Evolutionary conservation across 2,329 filamentous ascomycete genomes (phyloP).

Genomic region (Talaromyces islandicus): DNA sequence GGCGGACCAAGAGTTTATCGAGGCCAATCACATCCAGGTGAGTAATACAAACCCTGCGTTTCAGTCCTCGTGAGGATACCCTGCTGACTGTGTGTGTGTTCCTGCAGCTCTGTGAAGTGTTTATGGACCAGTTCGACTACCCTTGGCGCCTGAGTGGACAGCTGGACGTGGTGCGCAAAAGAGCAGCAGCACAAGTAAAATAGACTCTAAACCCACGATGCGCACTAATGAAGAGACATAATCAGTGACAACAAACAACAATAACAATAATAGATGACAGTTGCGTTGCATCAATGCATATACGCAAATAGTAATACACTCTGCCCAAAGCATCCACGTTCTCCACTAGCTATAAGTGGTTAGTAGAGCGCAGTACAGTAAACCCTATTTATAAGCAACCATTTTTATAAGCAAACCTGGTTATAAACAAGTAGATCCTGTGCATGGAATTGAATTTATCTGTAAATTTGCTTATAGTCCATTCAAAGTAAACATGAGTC

Average conservation of each 20-base stretch:
- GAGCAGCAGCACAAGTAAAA: background rate
- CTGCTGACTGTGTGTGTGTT: background rate
- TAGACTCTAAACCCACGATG: background rate
- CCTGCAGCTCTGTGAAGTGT: slow-evolving; percentile 2
- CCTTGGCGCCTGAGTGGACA: background rate
- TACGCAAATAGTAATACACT: background rate
- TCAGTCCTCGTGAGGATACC: background rate
- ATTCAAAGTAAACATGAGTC: too few species aligned
- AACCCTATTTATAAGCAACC: too few species aligned
- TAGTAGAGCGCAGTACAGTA: too few species aligned
- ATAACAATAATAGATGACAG: background rate
- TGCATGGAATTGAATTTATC: too few species aligned
- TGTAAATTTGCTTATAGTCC: too few species aligned
- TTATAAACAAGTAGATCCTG: too few species aligned
- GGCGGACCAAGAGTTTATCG: background rate
- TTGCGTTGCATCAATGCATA: background rate
- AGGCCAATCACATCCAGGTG: slow-evolving; percentile 1
- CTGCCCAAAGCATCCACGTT: background rate
- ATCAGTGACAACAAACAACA: background rate
- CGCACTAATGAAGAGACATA: background rate
- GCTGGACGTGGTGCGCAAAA: background rate
- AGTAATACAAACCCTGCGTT: background rate
- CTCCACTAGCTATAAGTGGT: too few species aligned
- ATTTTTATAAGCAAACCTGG: too few species aligned
- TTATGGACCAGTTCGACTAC: slow-evolving; percentile 5